phyloP scores from a whole-genome alignment of 768 basidiomycete species.

The Crucibulum laeve region DNA sequence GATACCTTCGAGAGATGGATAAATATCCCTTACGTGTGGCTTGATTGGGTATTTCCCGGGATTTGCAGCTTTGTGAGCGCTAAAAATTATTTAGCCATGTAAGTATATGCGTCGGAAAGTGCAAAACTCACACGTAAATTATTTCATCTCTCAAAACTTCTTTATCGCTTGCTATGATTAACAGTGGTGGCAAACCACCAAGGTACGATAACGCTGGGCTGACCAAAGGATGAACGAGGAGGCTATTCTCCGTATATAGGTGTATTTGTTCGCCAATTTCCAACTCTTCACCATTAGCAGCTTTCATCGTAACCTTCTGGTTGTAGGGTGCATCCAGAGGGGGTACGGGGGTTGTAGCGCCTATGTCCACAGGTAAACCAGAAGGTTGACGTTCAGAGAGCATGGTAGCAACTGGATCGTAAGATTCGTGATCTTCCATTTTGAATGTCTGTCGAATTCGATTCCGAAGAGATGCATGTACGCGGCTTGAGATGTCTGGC shows the following conservation, averaged over 20 bases:
- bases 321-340: slow-evolving; percentile 26
- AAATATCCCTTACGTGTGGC: slow-evolving; percentile 42
- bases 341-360: slow-evolving; percentile 41
- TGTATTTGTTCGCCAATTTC: slow-evolving; percentile 73
- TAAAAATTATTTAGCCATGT: slow-evolving; percentile 18
- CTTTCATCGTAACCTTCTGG: slow-evolving; percentile 41
- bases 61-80: slow-evolving; percentile 89
- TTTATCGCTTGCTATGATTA: slow-evolving; percentile 82
- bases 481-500: slow-evolving; percentile 52
- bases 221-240: slow-evolving; percentile 76
- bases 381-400: slow-evolving; percentile 4
- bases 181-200: slow-evolving; percentile 85
- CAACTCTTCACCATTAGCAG: slow-evolving; percentile 47
- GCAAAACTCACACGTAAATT: slow-evolving; percentile 64
- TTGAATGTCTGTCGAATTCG: slow-evolving; percentile 57
- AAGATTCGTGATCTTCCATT: slow-evolving; percentile 18
- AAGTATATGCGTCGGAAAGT: neutral
- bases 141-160: slow-evolving; percentile 93
- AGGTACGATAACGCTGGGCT: slow-evolving; percentile 80
- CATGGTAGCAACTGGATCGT: slow-evolving; percentile 10
- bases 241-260: slow-evolving; percentile 77
- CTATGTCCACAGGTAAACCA: slow-evolving; percentile 38
- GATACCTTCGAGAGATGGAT: slow-evolving; percentile 53
- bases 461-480: slow-evolving; percentile 55
- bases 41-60: slow-evolving; percentile 62